Evolutionary conservation across 2,329 filamentous ascomycete species (phyloP).

Genomic region (Pseudonectria buxi): DNA sequence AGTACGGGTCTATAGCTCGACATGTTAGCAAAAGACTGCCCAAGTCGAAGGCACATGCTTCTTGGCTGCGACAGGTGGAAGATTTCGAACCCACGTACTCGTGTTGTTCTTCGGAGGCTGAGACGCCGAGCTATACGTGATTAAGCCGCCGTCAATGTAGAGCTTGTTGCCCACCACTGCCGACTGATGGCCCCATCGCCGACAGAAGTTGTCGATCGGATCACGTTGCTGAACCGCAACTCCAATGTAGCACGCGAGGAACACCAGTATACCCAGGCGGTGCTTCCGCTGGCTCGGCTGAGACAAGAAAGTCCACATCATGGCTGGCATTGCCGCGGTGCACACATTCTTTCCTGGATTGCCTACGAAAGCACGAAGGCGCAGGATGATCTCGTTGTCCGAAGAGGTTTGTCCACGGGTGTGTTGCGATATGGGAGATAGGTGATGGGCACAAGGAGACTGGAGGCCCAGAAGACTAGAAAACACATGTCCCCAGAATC

Average conservation of each 20-base stretch:
- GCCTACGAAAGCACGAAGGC: too few species aligned
- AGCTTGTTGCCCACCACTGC: conserved; percentile 52
- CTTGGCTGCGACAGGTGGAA: too few species aligned
- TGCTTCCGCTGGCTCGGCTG: conserved; percentile 9
- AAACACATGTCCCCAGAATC: too few species aligned
- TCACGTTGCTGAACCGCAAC: conserved; percentile 34
- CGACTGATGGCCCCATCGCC: conserved; percentile 52
- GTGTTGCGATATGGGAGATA: too few species aligned
- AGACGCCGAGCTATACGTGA: conserved; percentile 47
- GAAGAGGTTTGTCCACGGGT: too few species aligned
- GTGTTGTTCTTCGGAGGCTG: conserved; percentile 45
- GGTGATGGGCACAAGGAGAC: too few species aligned
- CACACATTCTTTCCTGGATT: conserved; percentile 15
- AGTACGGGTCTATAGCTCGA: conserved; percentile 15
- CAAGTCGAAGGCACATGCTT: background rate
- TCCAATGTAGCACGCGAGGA: conserved; percentile 14
- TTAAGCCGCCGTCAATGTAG: conserved; percentile 55
- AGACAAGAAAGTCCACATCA: conserved; percentile 19
- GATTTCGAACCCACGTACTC: too few species aligned
- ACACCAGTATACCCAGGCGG: conserved; percentile 12
- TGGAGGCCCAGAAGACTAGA: too few species aligned
- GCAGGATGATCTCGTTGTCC: too few species aligned
- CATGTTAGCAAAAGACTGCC: background rate
- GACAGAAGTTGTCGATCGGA: conserved; percentile 47
- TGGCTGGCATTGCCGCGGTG: conserved; percentile 14